phyloP scores from a whole-genome alignment of 2,329 filamentous ascomycete genomes.

The Colletotrichum chrysophilum region DNA sequence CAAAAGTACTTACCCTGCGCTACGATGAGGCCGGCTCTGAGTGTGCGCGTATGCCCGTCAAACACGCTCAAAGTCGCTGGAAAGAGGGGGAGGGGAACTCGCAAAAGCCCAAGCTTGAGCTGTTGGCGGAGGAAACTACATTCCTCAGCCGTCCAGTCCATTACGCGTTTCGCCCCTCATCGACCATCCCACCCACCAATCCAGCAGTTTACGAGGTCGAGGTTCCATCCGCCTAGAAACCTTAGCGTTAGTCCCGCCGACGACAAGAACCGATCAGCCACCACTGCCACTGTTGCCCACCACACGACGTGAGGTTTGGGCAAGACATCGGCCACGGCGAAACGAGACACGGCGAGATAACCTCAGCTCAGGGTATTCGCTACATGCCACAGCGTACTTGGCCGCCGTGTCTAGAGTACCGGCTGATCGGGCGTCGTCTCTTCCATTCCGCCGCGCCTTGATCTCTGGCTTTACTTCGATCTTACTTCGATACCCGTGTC shows the following conservation, averaged over 20 bases:
- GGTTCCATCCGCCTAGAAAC: slow-evolving; percentile 13
- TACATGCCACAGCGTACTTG: not conserved
- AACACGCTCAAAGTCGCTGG: not conserved
- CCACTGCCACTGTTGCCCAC: not conserved
- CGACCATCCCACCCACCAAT: slow-evolving; percentile 11
- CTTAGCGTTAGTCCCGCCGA: slow-evolving; percentile 5
- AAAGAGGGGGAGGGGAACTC: not conserved
- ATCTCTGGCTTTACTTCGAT: not conserved
- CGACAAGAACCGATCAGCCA: slow-evolving; percentile 5
- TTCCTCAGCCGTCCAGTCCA: not conserved
- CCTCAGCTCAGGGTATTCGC: not conserved
- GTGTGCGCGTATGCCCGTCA: not conserved
- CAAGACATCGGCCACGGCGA: not conserved
- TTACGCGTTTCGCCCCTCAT: slow-evolving; percentile 23
- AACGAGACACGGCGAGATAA: not conserved
- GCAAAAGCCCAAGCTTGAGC: not conserved
- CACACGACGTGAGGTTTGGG: not conserved
- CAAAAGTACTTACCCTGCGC: not conserved
- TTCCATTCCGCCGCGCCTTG: not conserved
- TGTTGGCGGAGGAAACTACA: not conserved
- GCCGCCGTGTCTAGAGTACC: not conserved
- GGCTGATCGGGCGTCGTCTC: not conserved
- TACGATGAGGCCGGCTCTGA: not conserved
- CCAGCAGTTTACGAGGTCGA: not conserved
- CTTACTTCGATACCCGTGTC: not conserved